Evolutionary conservation across 164 flowering plant species (phyloP).

Genomic region (Umbellularia californica): DNA sequence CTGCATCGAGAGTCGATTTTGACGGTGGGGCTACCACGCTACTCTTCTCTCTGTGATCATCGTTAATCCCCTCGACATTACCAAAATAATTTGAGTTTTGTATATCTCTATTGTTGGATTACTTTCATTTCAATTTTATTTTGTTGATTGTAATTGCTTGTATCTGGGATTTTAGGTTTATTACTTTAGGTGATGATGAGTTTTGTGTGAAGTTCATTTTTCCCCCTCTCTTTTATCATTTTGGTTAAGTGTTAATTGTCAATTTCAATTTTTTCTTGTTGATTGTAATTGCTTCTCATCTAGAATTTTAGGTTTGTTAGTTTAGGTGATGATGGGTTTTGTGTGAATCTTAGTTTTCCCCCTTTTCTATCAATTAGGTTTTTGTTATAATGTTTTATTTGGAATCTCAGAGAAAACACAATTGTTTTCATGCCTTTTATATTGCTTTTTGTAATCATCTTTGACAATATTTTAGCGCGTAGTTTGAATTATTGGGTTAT

Average conservation of each 20-base stretch:
- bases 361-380: too few relatives aligned
- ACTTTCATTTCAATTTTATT: background rate
- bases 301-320: background rate
- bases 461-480: too few relatives aligned
- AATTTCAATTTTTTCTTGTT: background rate
- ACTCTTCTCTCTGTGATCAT: conserved; percentile 83
- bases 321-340: too few relatives aligned
- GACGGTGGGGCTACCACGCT: conserved; percentile 22
- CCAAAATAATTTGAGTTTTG: conserved; percentile 43
- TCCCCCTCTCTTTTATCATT: background rate
- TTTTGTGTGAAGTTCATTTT: background rate
- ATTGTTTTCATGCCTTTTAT: too few relatives aligned
- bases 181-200: too few relatives aligned
- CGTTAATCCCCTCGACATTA: conserved; percentile 95
- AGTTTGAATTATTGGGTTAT: too few relatives aligned
- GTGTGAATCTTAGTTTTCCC: too few relatives aligned
- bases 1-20: too few relatives aligned
- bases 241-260: background rate
- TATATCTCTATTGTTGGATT: background rate
- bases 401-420: too few relatives aligned
- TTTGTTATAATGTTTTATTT: too few relatives aligned
- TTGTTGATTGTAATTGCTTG: background rate
- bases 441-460: too few relatives aligned
- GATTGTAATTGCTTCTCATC: background rate
- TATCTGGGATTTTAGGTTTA: too few relatives aligned